phyloP scores from a whole-genome alignment of 495 filamentous ascomycete genomes.

The Xylaria intraflava region DNA sequence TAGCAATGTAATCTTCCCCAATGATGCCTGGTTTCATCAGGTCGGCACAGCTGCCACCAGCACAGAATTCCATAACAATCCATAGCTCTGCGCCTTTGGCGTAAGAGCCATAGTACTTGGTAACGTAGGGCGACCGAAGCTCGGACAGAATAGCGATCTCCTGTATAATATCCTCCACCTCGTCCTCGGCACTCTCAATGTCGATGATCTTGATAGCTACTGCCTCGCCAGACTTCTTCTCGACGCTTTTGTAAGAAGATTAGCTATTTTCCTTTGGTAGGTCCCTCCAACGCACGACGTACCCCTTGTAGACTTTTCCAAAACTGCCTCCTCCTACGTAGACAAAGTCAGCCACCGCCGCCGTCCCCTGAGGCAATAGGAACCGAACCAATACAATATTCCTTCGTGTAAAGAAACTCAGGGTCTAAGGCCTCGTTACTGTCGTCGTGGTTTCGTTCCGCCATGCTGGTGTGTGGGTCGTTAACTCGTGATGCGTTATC shows the following conservation, averaged over 20 bases:
- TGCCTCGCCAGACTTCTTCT: slow-evolving; percentile 74
- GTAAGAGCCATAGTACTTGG: slow-evolving; percentile 93
- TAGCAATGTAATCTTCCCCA: slow-evolving; percentile 86
- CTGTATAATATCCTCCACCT: slow-evolving; percentile 97
- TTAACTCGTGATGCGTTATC: slow-evolving; percentile 10
- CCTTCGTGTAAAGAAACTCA: slow-evolving; percentile 83
- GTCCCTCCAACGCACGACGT: slow-evolving; percentile 19
- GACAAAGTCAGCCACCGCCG: slow-evolving; percentile 12
- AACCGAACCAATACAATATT: slow-evolving; percentile 80
- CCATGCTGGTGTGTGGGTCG: slow-evolving; percentile 27
- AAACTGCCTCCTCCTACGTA: slow-evolving; percentile 74
- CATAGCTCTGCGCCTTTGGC: slow-evolving; percentile 91
- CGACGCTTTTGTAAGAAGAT: slow-evolving; percentile 52
- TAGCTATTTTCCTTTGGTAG: slow-evolving; percentile 17
- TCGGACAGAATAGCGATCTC: slow-evolving; percentile 95
- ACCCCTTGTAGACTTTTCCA: slow-evolving; percentile 95
- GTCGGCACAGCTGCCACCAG: slow-evolving; percentile 86
- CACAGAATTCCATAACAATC: slow-evolving; percentile 97
- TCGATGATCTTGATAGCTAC: slow-evolving; percentile 97
- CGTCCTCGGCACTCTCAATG: slow-evolving; percentile 95
- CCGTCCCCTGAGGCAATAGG: slow-evolving; percentile 6
- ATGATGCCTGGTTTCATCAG: slow-evolving; percentile 90
- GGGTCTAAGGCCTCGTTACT: slow-evolving; percentile 58
- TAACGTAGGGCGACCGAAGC: slow-evolving; percentile 89
- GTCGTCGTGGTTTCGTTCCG: slow-evolving; percentile 39